Evolutionary conservation across 352 stramenopile species (phyloP).

Genomic region (Pythium phragmiticola): DNA sequence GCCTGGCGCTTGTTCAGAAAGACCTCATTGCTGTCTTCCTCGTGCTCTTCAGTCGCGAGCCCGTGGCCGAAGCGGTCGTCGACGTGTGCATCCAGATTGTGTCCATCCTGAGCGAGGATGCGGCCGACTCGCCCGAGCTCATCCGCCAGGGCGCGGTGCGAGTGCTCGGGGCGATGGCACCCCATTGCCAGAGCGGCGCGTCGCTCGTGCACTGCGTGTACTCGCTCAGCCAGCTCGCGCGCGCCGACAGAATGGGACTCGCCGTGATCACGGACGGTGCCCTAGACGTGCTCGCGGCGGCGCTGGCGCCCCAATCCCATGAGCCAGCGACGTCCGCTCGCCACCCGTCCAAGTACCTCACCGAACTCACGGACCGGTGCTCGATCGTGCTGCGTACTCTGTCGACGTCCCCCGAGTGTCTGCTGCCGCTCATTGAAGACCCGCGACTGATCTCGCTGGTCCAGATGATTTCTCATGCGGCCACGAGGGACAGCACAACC

Average conservation of each 20-base stretch:
- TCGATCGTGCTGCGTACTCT: conserved; percentile 70
- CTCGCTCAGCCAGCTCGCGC: conserved; percentile 64
- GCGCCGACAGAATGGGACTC: conserved; percentile 40
- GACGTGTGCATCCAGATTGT: conserved; percentile 67
- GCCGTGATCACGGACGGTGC: conserved; percentile 57
- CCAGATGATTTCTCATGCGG: conserved; percentile 34
- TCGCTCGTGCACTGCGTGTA: conserved; percentile 59
- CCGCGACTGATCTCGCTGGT: conserved; percentile 53
- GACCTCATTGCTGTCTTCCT: conserved; percentile 49
- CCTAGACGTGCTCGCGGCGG: conserved; percentile 54
- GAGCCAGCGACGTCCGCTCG: conserved; percentile 21
- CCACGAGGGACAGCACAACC: conserved; percentile 43
- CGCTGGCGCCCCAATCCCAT: conserved; percentile 24
- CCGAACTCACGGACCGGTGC: conserved; percentile 54
- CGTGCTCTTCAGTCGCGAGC: conserved; percentile 34
- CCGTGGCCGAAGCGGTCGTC: conserved; percentile 36
- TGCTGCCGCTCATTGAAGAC: conserved; percentile 52
- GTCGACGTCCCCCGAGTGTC: conserved; percentile 48
- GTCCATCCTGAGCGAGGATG: conserved; percentile 67
- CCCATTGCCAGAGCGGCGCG: conserved; percentile 21
- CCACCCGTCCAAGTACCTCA: not conserved
- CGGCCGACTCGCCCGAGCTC: conserved; percentile 45
- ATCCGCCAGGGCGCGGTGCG: conserved; percentile 51
- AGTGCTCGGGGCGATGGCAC: conserved; percentile 50
- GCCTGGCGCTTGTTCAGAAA: conserved; percentile 58